These are phyloP conservation scores for Suhomyces sp. DNA, from an alignment of 805 yeast genomes.

Conservation along the genomic window DNA sequence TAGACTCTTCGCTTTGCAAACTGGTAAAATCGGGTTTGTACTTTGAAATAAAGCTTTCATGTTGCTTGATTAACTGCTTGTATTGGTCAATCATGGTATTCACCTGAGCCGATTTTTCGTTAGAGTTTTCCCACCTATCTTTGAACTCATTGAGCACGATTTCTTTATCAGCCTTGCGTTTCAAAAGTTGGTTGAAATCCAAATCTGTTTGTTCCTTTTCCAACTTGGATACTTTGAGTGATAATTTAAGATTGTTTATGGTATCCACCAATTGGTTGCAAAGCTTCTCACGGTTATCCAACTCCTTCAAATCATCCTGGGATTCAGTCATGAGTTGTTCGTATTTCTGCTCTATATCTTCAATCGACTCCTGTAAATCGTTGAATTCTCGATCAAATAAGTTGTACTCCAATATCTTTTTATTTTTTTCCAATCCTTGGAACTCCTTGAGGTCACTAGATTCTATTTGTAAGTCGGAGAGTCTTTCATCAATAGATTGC, in stretches of 20 bases:
- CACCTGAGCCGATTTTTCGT: constrained; percentile 25
- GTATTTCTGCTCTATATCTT: constrained; percentile 57
- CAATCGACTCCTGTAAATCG: constrained; percentile 59
- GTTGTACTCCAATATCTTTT: constrained; percentile 71
- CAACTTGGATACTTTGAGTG: constrained; percentile 49
- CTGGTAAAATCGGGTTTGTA: constrained; percentile 41
- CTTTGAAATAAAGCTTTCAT: constrained; percentile 34
- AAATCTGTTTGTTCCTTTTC: constrained; percentile 55
- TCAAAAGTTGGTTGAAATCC: constrained; percentile 49
- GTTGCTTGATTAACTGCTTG: constrained; percentile 28
- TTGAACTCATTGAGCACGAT: constrained; percentile 45
- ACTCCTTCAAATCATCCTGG: constrained; percentile 49
- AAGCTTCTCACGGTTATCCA: constrained; percentile 58
- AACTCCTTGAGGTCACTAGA: constrained; percentile 68
- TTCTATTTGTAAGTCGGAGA: constrained; percentile 78
- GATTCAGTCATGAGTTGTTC: constrained; percentile 50
- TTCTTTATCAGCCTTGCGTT: constrained; percentile 47
- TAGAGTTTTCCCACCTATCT: constrained; percentile 27
- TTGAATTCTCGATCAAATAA: constrained; percentile 73
- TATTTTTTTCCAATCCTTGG: constrained; percentile 63
- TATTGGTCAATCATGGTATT: constrained; percentile 18
- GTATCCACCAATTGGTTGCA: constrained; percentile 45
- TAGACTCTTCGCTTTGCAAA: constrained; percentile 39
- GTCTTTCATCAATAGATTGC: constrained; percentile 62
- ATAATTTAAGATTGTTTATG: constrained; percentile 46